Evolutionary conservation across 2,329 filamentous ascomycete genomes (phyloP).

Genomic region (Colletotrichum tabaci): DNA sequence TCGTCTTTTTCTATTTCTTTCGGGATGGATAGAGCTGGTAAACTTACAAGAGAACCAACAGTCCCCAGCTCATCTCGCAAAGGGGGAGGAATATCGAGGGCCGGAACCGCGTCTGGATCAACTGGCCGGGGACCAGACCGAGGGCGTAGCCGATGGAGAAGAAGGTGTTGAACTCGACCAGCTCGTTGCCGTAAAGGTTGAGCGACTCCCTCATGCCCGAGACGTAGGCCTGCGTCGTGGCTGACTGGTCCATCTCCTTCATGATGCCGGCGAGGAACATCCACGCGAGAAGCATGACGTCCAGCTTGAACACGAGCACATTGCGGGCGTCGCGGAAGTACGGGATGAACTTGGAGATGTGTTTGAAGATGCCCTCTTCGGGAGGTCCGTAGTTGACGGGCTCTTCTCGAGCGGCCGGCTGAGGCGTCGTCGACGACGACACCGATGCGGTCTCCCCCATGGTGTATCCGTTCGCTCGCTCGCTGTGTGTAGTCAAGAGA

Average conservation of each 20-base stretch:
- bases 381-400: slow-evolving; percentile 36
- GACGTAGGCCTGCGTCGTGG: slow-evolving; percentile 57
- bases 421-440: slow-evolving; percentile 10
- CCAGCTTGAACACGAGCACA: slow-evolving; percentile 53
- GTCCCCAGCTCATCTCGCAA: slow-evolving; percentile 57
- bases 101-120: slow-evolving; percentile 47
- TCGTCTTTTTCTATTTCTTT: slow-evolving; percentile 7
- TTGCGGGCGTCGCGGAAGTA: slow-evolving; percentile 51
- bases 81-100: slow-evolving; percentile 46
- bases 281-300: slow-evolving; percentile 54
- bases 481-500: too few species aligned
- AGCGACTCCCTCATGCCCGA: slow-evolving; percentile 57
- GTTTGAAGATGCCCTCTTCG: slow-evolving; percentile 39
- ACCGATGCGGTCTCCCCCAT: slow-evolving; percentile 28
- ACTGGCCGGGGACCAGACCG: slow-evolving; percentile 47
- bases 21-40: rapidly evolving
- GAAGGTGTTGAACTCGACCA: slow-evolving; percentile 43
- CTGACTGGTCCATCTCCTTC: slow-evolving; percentile 53
- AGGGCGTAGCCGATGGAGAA: slow-evolving; percentile 47
- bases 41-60: slow-evolving; percentile 43
- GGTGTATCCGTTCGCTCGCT: background rate
- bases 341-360: slow-evolving; percentile 42
- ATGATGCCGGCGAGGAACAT: slow-evolving; percentile 48
- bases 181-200: slow-evolving; percentile 52
- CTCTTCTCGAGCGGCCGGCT: background rate